Percentiles rank a stretch among this genome's conserved stretches.
These are phyloP conservation scores for Turnera subulata DNA, from an alignment of 345 rosid genomes.

Conservation along the genomic window DNA sequence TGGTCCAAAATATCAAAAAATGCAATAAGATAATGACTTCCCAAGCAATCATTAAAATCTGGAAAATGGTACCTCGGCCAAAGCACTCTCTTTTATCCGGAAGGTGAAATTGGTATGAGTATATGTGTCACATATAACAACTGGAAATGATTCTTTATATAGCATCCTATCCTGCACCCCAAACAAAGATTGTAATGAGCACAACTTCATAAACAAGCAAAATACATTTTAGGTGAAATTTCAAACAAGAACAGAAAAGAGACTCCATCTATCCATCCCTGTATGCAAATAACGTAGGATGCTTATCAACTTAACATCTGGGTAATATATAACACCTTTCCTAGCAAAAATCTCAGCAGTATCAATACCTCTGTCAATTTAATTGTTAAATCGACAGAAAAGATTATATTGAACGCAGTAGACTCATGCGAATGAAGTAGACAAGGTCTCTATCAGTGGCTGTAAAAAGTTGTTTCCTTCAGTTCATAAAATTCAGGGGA, in stretches of 20 bases:
- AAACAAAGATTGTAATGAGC: constrained; percentile 6
- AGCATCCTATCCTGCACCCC: constrained; percentile 55
- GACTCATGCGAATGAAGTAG: too few relatives aligned
- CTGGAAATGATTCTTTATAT: constrained; percentile 52
- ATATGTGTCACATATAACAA: constrained; percentile 54
- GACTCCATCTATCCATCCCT: too few relatives aligned
- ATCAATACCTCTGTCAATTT: too few relatives aligned
- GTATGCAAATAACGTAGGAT: too few relatives aligned
- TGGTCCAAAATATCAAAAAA: neutral
- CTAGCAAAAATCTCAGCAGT: too few relatives aligned
- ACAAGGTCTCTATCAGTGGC: too few relatives aligned
- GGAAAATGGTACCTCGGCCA: constrained; percentile 57
- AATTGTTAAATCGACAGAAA: too few relatives aligned
- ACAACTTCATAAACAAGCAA: neutral
- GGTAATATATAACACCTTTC: too few relatives aligned
- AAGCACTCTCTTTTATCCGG: constrained; percentile 57
- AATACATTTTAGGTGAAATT: neutral
- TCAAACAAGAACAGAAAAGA: neutral
- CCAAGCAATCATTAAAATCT: constrained; percentile 2
- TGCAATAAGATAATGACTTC: neutral
- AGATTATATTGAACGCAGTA: too few relatives aligned
- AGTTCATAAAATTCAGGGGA: too few relatives aligned
- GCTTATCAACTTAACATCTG: too few relatives aligned
- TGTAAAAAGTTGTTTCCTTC: too few relatives aligned
- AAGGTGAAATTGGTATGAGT: constrained; percentile 60